Evolutionary conservation across 2,329 filamentous ascomycete species (phyloP), one percentile per base, ranked within the genome.

Genomic region (Paraconiothyrium brasiliense): DNA sequence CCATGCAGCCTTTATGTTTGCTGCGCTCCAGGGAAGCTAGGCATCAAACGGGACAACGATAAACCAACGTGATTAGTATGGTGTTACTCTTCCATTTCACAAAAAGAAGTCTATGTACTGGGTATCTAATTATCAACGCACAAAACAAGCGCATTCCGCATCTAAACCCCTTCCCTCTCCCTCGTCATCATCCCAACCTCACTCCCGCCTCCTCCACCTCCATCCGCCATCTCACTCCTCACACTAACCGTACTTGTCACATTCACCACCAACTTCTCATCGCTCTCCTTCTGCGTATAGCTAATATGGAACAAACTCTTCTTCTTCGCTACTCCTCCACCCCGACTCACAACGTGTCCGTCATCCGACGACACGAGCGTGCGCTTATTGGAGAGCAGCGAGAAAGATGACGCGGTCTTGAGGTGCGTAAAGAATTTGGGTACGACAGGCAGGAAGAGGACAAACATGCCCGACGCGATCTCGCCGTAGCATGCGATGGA

Each of bases 371-470:
- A 56, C 10, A 37, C 27, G 2, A 56, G 27, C 14, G 47, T n/a
- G 24, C 44, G 59, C 32, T 49, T 47, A 27, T 47, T 11, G 27
- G 37, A n/a, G 11, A 39, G 35, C 4, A 48, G 41, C 24, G 50
- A 57, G 48, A 54, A 43, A 27, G n/a, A 32, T 11, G 58, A n/a
- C 9, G 43, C 35, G 14, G 54, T 39, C 43, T 61, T 60, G 13
- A 66, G 10, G 37, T 63, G 60, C 10, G 54, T 48, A 43, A 62
- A 64, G 60, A 67, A 67, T 50, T 62, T 58, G 14, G 61, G 65
- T 7, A 67, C 52, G 46, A 67, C 58, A 34, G 65, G 63, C 1
- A 67, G 61, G 51, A 67, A 67, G 24, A 67, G 61, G 39, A 67
- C 65, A 50, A 67, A 67, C 59, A 67, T 64, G 20, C 63, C 65